phyloP scores from a whole-genome alignment of 306 rosid genomes.

The Rubus parviflorus region DNA sequence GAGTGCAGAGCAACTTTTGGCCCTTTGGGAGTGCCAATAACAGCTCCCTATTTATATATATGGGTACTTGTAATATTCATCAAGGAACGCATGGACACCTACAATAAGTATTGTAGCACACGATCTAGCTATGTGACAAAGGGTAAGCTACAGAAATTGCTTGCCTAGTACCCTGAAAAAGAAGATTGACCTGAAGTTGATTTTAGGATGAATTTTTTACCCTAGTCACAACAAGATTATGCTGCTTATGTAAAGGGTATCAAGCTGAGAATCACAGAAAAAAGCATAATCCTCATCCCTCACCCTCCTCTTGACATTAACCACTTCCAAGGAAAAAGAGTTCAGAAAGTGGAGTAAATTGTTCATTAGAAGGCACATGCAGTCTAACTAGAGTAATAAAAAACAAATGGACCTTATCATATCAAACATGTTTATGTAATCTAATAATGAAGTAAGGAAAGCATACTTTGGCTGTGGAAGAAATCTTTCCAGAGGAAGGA shows the following conservation, averaged over 20 bases:
- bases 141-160: neutral
- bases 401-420: neutral
- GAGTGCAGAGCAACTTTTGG: too few relatives aligned
- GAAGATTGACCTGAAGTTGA: too few relatives aligned
- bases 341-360: neutral
- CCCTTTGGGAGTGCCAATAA: too few relatives aligned
- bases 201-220: too few relatives aligned
- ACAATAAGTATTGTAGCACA: neutral
- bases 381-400: neutral
- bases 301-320: neutral
- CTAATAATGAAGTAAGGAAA: neutral
- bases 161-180: neutral
- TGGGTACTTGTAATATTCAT: neutral
- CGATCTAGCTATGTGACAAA: neutral
- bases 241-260: too few relatives aligned
- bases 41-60: neutral
- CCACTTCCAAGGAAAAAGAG: neutral
- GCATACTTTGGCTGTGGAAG: constrained; percentile 95
- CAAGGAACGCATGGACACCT: neutral
- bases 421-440: too few relatives aligned
- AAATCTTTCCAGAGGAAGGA: constrained; percentile 91
- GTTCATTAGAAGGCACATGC: neutral
- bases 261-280: neutral
- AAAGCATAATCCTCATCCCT: neutral
- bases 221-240: neutral